phyloP scores from a whole-genome alignment of 352 stramenopile species.

The Globisporangium mamillatum region DNA sequence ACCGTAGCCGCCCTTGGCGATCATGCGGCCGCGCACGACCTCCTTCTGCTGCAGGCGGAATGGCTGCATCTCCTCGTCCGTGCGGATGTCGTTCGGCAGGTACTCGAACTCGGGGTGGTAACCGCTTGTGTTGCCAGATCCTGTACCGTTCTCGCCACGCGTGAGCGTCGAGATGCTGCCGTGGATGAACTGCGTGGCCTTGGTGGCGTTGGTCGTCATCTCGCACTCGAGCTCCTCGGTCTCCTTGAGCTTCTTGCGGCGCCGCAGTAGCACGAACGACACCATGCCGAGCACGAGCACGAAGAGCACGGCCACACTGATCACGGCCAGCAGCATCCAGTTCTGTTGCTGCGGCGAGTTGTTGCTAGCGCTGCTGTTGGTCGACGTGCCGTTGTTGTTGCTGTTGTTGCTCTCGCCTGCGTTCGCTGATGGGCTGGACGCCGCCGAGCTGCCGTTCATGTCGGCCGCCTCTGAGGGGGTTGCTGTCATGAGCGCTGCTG shows the following conservation, averaged over 20 bases:
- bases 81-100: constrained; percentile 35
- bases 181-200: constrained; percentile 19
- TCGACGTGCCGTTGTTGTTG: background rate
- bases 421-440: no score
- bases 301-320: constrained; percentile 23
- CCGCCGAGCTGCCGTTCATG: background rate
- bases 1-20: constrained; percentile 35
- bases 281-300: constrained; percentile 20
- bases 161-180: constrained; percentile 14
- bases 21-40: constrained; percentile 23
- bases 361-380: background rate
- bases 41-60: constrained; percentile 32
- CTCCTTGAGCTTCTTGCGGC: constrained; percentile 17
- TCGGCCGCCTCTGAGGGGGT: background rate
- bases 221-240: constrained; percentile 18
- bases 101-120: constrained; percentile 18
- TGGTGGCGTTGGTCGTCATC: constrained; percentile 11
- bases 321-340: constrained; percentile 23
- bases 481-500: background rate
- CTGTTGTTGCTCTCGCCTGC: background rate
- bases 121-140: background rate
- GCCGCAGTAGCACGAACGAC: constrained; percentile 16
- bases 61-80: constrained; percentile 31
- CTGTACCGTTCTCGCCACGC: background rate
- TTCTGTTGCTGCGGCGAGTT: constrained; percentile 15